Evolutionary conservation across 805 yeast species (phyloP).

Genomic region (Candida verbasci): DNA sequence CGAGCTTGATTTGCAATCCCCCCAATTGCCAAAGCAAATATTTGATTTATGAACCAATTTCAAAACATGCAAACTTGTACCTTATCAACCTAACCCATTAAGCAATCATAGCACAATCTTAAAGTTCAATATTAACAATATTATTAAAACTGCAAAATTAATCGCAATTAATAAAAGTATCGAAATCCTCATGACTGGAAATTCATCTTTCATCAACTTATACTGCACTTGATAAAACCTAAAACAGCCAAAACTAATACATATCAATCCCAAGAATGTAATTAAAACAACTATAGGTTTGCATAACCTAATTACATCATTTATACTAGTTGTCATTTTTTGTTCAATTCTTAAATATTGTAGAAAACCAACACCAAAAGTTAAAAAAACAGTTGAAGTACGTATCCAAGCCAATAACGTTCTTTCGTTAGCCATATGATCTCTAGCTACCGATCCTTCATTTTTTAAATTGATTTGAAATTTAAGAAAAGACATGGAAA

Average conservation of each 20-base stretch:
- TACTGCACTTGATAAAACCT: slow-evolving; percentile 25
- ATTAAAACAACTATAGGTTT: slow-evolving; percentile 15
- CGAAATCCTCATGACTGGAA: slow-evolving; percentile 21
- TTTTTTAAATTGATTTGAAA: slow-evolving; percentile 18
- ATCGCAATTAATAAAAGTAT: slow-evolving; percentile 15
- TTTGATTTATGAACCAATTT: too few species aligned
- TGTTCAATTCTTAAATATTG: slow-evolving; percentile 20
- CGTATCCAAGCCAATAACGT: slow-evolving; percentile 29
- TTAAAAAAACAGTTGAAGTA: slow-evolving; percentile 18
- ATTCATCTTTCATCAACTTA: slow-evolving; percentile 15
- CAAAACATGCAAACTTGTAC: too few species aligned
- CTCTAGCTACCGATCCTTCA: slow-evolving; percentile 33
- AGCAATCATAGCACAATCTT: slow-evolving; percentile 9
- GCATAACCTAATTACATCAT: slow-evolving; percentile 1
- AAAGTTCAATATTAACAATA: slow-evolving; percentile 17
- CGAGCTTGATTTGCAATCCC: too few species aligned
- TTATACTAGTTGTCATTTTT: background rate
- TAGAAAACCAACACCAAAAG: slow-evolving; percentile 19
- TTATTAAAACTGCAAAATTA: slow-evolving; percentile 14
- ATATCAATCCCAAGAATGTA: slow-evolving; percentile 14
- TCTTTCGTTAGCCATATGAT: slow-evolving; percentile 34
- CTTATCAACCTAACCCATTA: too few species aligned
- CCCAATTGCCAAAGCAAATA: too few species aligned
- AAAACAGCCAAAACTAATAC: slow-evolving; percentile 17
- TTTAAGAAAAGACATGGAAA: slow-evolving; percentile 1